Evolutionary conservation across 306 rosid species (phyloP).

Genomic region (Macrotyloma uniflorum): DNA sequence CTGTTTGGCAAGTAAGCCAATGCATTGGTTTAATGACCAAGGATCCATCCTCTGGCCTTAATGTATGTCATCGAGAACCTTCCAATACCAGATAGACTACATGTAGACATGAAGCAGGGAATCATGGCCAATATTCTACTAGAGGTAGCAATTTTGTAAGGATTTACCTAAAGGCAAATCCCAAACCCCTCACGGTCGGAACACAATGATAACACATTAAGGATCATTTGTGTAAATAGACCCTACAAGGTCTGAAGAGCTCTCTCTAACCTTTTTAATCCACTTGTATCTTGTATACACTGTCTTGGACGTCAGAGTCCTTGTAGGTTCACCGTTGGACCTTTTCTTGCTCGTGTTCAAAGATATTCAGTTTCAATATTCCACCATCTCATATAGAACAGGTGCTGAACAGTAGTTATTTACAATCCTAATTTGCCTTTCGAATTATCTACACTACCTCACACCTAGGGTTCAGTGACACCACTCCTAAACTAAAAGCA

Average conservation of each 20-base stretch:
- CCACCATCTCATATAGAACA: not conserved
- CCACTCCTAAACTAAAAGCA: slow-evolving; percentile 2
- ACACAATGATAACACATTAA: not conserved
- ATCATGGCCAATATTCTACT: not conserved
- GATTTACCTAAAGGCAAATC: not conserved
- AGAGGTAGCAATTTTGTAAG: not conserved
- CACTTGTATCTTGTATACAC: not conserved
- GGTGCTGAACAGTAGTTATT: not conserved
- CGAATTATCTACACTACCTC: not conserved
- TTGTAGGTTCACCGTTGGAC: not conserved
- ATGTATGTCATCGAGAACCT: not conserved
- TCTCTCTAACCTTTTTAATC: no score
- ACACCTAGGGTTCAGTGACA: not conserved
- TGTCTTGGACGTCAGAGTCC: not conserved
- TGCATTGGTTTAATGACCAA: not conserved
- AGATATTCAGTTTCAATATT: not conserved
- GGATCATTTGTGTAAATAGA: not conserved
- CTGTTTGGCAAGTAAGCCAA: not conserved
- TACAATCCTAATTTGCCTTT: not conserved
- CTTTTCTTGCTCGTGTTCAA: not conserved
- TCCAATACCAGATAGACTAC: no score
- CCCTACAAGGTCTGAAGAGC: not conserved
- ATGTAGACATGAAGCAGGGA: not conserved
- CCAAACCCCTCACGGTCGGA: not conserved
- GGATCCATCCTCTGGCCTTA: not conserved